Evolutionary conservation across 805 yeast species (phyloP), one percentile per base, ranked within the genome.

Genomic region (Candida khao-thaluensis): DNA sequence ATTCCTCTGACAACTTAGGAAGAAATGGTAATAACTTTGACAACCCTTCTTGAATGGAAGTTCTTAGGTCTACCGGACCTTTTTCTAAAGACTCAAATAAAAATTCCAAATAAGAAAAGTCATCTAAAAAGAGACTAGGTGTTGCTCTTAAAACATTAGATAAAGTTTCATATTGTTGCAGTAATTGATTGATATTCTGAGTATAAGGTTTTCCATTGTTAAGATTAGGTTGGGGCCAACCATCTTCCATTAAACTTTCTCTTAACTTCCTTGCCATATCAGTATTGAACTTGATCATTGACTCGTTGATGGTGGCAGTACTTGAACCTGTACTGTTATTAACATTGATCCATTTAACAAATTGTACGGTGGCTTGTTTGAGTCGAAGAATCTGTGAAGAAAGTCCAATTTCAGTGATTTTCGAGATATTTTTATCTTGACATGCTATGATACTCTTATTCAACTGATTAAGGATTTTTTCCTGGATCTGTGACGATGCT

Each of bases 81-180:
- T 76, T 76, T 37, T 71, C 74, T 27, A 90, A 60, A 17, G 93
- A 80, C 25, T 80, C 79, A 46, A 89, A 81, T 14, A 90, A 60
- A 51, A 88, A 89, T 35, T 74, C 76, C 27, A 87, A 55, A 44
- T 74, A 77, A 0, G 72, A 56, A 25, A 81, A 59, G 49, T 79
- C 80, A 10, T 62, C 49, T 2, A 62, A 42, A 22, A 80, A 57
- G 14, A 66, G 54, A 1, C 54, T 49, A 1, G 76, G 66, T 27
- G 73, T 66, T 23, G 72, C 68, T 40, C 72, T 68, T 36, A 84
- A 54, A 6, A 90, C 67, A 15, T 78, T 72, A 2, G 95, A 93
- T 17, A 90, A 58, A 0, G 95, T 81, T 55, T 86, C 95, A 53
- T 87, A 90, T 49, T 85, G 87, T 26, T 71, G 60, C 50, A 74